Percentiles rank a stretch among this genome's conserved stretches.
phyloP scores from a whole-genome alignment of 2,329 filamentous ascomycete species.

The Didymella sp. region DNA sequence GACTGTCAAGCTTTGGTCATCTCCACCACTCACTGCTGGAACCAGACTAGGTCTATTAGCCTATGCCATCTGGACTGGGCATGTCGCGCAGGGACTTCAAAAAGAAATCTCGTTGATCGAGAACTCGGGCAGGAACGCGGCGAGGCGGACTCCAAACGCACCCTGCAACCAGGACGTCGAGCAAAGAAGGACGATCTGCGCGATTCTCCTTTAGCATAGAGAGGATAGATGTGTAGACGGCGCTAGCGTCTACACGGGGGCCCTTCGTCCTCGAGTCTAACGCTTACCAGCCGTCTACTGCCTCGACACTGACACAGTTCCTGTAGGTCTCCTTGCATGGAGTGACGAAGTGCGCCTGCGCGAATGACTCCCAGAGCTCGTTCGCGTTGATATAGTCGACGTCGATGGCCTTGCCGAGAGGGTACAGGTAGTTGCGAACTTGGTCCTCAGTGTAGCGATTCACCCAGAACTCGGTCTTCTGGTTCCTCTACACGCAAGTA shows the following conservation, averaged over 20 bases:
- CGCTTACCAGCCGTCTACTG: not conserved
- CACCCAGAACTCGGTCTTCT: not conserved
- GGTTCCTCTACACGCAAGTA: too few relatives aligned
- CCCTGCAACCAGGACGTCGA: not conserved
- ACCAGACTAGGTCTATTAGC: not conserved
- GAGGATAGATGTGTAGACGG: not conserved
- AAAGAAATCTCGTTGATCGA: not conserved
- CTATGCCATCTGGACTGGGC: not conserved
- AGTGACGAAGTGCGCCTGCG: not conserved
- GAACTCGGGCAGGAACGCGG: not conserved
- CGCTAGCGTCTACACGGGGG: not conserved
- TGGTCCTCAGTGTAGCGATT: not conserved
- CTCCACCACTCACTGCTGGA: not conserved
- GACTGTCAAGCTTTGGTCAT: not conserved
- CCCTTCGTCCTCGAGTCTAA: not conserved
- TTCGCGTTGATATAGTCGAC: not conserved
- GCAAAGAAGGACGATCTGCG: not conserved
- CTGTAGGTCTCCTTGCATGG: not conserved
- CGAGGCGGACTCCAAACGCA: not conserved
- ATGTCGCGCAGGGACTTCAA: too few relatives aligned
- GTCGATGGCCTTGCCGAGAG: not conserved
- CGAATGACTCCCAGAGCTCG: not conserved
- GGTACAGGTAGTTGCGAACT: not conserved
- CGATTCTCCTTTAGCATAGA: not conserved
- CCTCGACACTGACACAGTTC: not conserved